Evolutionary conservation across 441 rosid genomes (phyloP), one percentile per base, ranked within the genome.

Genomic region (Pelargonium cotyledonis): DNA sequence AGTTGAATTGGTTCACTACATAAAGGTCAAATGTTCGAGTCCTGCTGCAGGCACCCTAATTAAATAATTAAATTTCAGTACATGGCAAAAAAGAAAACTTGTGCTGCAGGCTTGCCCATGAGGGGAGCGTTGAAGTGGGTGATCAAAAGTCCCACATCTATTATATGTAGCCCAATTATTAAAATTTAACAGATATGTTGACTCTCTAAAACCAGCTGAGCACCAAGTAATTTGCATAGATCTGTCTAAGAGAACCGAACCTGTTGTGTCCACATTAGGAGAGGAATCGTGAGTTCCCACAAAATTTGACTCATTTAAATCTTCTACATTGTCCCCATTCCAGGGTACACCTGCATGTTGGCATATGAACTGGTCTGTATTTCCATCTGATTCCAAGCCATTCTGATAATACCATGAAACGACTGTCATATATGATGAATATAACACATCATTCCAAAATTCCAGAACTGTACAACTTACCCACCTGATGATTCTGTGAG

Each of bases 401-500:
- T 29, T 26, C 72, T 61, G 43, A 65, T 69, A 62, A 49, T 41
- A 35, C 11, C 2, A 57, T 11, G 2, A 18, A 61, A 12, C 2
- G 41, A 46, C 15, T 63, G 29, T 69, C 61, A 44, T 21, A 29
- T 5, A n/a, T 53, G 60, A 53, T 53, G 60, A 53, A n/a, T n/a
- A 53, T 18, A 53, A 15, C 16, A 18, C 60, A 0, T 1, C 8
- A n/a, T 61, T 19, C 46, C 23, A 47, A 46, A 66, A 49, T 41
- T 53, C 15, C 0, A 43, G 43, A 61, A 51, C 41, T 29, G 51
- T 9, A 18, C 26, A 63, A 41, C 41, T 64, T 11, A n/a, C 29
- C 21, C 65, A 72, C 83, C 75, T 61, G 74, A 66, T 14, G 66
- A 66, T 43, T 35, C 65, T 41, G 79, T 46, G 57, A 23, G 53